phyloP scores from a whole-genome alignment of 352 stramenopile genomes.

The Pythium scleroteichum region DNA sequence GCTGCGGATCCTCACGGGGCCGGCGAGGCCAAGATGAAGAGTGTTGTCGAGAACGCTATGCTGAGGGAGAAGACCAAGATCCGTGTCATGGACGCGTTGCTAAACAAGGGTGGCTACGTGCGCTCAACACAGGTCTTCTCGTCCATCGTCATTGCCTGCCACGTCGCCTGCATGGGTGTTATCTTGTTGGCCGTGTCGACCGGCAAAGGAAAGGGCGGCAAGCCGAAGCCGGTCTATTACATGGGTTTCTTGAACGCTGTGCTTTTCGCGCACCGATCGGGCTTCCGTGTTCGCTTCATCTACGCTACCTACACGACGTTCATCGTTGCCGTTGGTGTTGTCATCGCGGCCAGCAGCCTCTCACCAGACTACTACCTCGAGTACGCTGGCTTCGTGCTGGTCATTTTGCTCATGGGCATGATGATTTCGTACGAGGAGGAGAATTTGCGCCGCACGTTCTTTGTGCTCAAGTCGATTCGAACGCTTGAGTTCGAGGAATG shows the following conservation, averaged over 20 bases:
- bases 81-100: slow-evolving; percentile 55
- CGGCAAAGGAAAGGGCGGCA: slow-evolving; percentile 32
- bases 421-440: slow-evolving; percentile 88
- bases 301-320: slow-evolving; percentile 77
- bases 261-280: slow-evolving; percentile 73
- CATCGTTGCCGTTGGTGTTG: slow-evolving; percentile 58
- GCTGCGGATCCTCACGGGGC: background rate
- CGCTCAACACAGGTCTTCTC: slow-evolving; percentile 82
- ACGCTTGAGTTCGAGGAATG: slow-evolving; percentile 82
- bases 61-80: slow-evolving; percentile 54
- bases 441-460: slow-evolving; percentile 71
- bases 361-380: slow-evolving; percentile 64
- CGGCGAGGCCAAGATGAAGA: slow-evolving; percentile 36
- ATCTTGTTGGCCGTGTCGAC: slow-evolving; percentile 65
- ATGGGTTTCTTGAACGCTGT: slow-evolving; percentile 85
- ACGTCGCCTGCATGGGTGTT: slow-evolving; percentile 74
- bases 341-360: slow-evolving; percentile 59
- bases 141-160: slow-evolving; percentile 62
- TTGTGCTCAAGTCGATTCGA: slow-evolving; percentile 81
- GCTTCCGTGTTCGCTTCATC: slow-evolving; percentile 78
- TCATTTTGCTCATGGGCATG: slow-evolving; percentile 78
- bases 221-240: slow-evolving; percentile 79
- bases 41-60: slow-evolving; percentile 45
- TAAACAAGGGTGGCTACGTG: slow-evolving; percentile 78
- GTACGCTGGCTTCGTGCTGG: slow-evolving; percentile 65